Conservation (phyloP, 768 basidiomycete genomes). For the Serendipita sp. region DNA sequence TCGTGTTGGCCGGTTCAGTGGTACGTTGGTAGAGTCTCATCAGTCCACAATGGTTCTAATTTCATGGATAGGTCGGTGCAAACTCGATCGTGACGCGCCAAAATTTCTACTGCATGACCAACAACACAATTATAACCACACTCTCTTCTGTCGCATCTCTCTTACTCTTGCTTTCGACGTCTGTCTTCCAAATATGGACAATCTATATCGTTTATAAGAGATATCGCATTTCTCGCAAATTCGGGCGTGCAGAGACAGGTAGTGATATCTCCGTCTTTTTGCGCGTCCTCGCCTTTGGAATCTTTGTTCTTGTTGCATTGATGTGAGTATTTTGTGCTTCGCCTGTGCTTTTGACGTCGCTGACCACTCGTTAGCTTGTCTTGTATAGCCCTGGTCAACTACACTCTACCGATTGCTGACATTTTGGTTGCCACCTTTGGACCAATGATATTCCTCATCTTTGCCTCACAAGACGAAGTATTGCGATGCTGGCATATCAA, state of each 20-base stretch:
- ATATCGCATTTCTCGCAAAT: background rate
- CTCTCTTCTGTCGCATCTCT: background rate
- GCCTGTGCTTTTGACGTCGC: background rate
- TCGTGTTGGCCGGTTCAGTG: background rate
- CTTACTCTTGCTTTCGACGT: background rate
- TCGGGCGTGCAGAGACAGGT: background rate
- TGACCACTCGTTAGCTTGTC: background rate
- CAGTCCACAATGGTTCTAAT: background rate
- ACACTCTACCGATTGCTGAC: background rate
- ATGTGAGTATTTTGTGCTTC: background rate
- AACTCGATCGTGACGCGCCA: background rate
- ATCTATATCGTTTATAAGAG: background rate
- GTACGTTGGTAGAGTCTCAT: background rate
- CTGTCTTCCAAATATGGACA: background rate
- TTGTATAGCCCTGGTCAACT: background rate
- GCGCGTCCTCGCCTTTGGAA: background rate
- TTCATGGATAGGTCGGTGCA: background rate
- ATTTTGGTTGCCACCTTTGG: background rate
- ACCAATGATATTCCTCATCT: slow-evolving; percentile 2
- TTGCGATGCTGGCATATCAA: background rate
- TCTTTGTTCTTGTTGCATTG: background rate
- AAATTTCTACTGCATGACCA: slow-evolving; percentile 7
- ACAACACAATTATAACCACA: background rate
- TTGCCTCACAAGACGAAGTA: slow-evolving; percentile 1
- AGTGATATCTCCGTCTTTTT: slow-evolving; percentile 1